Evolutionary conservation across 2,329 filamentous ascomycete species (phyloP), one percentile per base, ranked within the genome.

Genomic region (Aureobasidium pullulans): DNA sequence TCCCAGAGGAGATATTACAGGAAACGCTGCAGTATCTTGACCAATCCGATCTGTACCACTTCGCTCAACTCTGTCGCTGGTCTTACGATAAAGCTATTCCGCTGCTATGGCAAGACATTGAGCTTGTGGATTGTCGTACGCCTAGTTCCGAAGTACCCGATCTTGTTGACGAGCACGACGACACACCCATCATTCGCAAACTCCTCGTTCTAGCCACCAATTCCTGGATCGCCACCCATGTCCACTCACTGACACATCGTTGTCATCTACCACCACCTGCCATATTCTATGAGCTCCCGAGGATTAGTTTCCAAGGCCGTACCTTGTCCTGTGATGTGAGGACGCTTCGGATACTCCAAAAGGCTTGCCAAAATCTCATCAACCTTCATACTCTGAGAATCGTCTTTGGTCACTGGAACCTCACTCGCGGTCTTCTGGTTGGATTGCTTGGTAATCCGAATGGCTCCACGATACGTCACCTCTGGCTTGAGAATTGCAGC

Each of bases 401-500:
- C 19, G 66, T 78, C 9, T 72, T 75, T 50, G 76, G 76, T 0
- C 76, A 79, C 62, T 72, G 71, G 59, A 67, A 66, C 37, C 61
- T 79, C 10, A 74, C 72, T 1, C 71, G 71, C 29, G 70, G 66
- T 5, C 66, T 79, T 10, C 43, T 79, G 8, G 63, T 71, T 2
- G 72, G 72, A 31, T 72, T 78, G 61, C 70, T 79, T 31, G 68
- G 74, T 44, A 64, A 65, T 13, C 23, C 58, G 2, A 64, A 67
- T 2, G 62, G 62, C 16, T 62, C 67, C 7, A 69, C 70, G 2
- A 60, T 78, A 13, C 69, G 72, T 10, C 73, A 68, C 54, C 68
- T 79, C 5, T 79, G 77, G 77, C 66, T 79, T 4, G 77, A 79
- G 57, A 76, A 72, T 56, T 76, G 73, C 60, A 71, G 70, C 15